Base-by-base conservation (phyloP, 192 early-diverging fungal genomes). In the Umbelopsis sp. region DNA sequence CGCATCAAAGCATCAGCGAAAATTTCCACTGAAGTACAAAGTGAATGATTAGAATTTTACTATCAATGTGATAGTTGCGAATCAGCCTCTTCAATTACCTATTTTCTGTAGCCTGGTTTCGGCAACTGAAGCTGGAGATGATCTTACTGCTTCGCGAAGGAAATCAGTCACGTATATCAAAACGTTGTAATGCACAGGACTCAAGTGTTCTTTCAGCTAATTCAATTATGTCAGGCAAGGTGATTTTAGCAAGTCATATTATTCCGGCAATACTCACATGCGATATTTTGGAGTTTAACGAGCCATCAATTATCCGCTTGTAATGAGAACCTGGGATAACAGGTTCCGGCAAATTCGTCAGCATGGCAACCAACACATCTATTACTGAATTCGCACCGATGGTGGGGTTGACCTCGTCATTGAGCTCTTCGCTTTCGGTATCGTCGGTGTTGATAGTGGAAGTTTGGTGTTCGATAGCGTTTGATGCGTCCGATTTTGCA, bases 111-210 rank as follows among this genome's bases (percentile, higher is more conserved):
- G 47, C 50, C 80, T 70, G 71, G 81, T n/a, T 45, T 79, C 66
- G 49, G 68, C 49, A 22, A 46, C 67, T 8, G 21, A 18, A 12
- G 22, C 49, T 1, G 78, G 73, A 21, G 70, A 53, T 61, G 49
- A 45, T 11, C 67, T 46, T 33, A 90, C 85, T 65, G 81, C 81
- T 66, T 94, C 93, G 13, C 85, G 72, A 64, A 97, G 73, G 68
- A 97, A 95, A 22, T 86, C 86, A n/a, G 88, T 83, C 45, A 97
- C 66, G 70, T 95, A 97, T 25, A 91, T 82, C 47, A 97, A 89
- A 2, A 91, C 89, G 66, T 92, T 91, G 23, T 87, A 86, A 80
- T 91, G 87, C 16, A 86, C 82, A 0, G 82, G 77, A 9, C 93
- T 90, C 71, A 94, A 68, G 20, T 76, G 69, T 75, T 86, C 82